Conservation (phyloP, 495 filamentous ascomycete genomes). For the Xylaria palmicola region DNA sequence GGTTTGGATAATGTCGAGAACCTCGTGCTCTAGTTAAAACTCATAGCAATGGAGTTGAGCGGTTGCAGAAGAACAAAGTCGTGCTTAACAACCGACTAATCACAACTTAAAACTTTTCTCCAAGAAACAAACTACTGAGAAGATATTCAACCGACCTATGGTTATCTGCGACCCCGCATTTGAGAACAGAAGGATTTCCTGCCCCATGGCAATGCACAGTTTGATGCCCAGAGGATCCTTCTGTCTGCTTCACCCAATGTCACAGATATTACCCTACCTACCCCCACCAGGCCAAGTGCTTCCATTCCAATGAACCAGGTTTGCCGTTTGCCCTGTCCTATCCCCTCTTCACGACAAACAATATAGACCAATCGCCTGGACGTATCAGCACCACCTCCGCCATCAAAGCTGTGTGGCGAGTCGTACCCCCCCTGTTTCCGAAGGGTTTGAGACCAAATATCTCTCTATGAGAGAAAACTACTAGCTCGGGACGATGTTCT, state of each 20-base stretch:
- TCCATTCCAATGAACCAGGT: background rate
- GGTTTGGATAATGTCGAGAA: background rate
- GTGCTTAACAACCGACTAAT: too few relatives aligned
- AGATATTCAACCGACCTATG: background rate
- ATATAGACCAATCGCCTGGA: background rate
- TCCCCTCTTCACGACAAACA: background rate
- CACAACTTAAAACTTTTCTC: too few relatives aligned
- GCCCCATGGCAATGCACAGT: background rate
- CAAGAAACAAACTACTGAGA: too few relatives aligned
- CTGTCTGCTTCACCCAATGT: background rate
- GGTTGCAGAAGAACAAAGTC: background rate
- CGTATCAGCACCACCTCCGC: background rate
- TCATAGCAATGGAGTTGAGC: background rate
- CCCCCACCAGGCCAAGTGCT: background rate
- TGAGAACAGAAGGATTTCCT: background rate
- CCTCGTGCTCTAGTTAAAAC: background rate
- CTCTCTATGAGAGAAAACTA: background rate
- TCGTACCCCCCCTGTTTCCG: conserved; percentile 1
- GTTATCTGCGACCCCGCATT: background rate
- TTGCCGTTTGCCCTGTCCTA: background rate
- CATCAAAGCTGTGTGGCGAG: background rate
- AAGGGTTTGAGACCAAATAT: conserved; percentile 4
- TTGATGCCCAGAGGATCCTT: conserved; percentile 4
- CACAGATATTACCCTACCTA: background rate
- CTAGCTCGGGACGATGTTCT: background rate